phyloP scores from a whole-genome alignment of 371 early-diverging fungal genomes.

The Blakeslea trispora region DNA sequence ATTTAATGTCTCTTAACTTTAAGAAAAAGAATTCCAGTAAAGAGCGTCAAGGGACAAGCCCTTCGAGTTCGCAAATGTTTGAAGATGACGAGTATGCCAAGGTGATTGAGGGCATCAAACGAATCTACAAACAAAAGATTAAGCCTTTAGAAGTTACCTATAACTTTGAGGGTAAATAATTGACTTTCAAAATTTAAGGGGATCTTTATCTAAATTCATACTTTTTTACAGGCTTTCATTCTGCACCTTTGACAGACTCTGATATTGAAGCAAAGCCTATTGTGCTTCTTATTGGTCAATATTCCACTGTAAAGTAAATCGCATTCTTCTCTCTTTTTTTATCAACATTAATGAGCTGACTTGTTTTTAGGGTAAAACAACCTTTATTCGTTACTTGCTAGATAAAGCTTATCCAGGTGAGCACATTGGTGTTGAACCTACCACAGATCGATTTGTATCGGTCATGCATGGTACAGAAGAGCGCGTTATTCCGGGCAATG shows the following conservation, averaged over 20 bases:
- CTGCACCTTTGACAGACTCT: constrained; percentile 73
- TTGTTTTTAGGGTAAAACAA: constrained; percentile 84
- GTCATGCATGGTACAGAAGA: constrained; percentile 79
- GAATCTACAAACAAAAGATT: constrained; percentile 73
- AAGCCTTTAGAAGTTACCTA: constrained; percentile 74
- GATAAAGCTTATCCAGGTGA: constrained; percentile 85
- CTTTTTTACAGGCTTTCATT: constrained; percentile 62
- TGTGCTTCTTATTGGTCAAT: constrained; percentile 84
- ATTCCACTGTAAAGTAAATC: constrained; percentile 61
- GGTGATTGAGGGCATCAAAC: constrained; percentile 68
- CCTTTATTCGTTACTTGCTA: constrained; percentile 81
- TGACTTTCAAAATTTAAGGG: too few species aligned
- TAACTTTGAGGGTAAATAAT: constrained; percentile 70
- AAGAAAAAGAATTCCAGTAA: constrained; percentile 12
- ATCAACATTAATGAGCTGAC: background rate
- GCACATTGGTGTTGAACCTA: constrained; percentile 90
- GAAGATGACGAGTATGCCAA: constrained; percentile 57
- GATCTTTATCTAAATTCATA: too few species aligned
- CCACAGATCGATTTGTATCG: constrained; percentile 86
- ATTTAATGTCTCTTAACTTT: constrained; percentile 13
- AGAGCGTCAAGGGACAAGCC: constrained; percentile 7
- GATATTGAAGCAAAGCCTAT: constrained; percentile 87
- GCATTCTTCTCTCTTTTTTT: background rate
- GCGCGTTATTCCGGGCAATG: constrained; percentile 81
- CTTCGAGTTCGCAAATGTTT: constrained; percentile 7